Percentiles rank a stretch among this genome's conserved stretches.
phyloP scores from a whole-genome alignment of 768 basidiomycete genomes.

The Serendipita indica region DNA sequence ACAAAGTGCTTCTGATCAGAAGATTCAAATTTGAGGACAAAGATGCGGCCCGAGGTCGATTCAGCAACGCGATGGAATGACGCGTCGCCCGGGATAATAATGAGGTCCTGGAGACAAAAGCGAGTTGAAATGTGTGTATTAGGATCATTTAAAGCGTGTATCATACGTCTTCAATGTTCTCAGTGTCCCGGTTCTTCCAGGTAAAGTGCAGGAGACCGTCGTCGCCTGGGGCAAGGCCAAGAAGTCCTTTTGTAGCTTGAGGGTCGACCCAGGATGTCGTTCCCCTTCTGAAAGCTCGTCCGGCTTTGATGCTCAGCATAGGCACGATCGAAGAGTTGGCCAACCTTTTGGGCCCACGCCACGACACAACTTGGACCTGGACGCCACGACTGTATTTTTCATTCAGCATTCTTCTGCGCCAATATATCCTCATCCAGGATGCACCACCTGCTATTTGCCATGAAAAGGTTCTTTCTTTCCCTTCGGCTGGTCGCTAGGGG shows the following conservation, averaged over 20 bases:
- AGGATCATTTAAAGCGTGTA: constrained; percentile 4
- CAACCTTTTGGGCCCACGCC: not conserved
- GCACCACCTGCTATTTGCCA: too few species aligned
- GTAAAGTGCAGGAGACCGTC: constrained; percentile 65
- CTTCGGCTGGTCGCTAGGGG: too few species aligned
- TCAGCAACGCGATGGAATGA: constrained; percentile 61
- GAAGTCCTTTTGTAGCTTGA: constrained; percentile 53
- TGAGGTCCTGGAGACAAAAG: constrained; percentile 49
- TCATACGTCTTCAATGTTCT: constrained; percentile 44
- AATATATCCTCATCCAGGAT: too few species aligned
- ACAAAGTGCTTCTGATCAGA: constrained; percentile 86
- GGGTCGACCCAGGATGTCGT: constrained; percentile 56
- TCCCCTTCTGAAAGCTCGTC: constrained; percentile 55
- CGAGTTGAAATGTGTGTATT: too few species aligned
- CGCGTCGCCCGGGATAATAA: constrained; percentile 78
- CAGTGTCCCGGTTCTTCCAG: constrained; percentile 61
- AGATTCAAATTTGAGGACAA: constrained; percentile 82
- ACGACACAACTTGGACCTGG: too few species aligned
- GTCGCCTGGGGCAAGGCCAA: constrained; percentile 51
- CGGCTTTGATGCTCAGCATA: constrained; percentile 43
- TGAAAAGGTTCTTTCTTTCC: too few species aligned
- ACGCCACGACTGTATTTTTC: too few species aligned
- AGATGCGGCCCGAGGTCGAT: constrained; percentile 50
- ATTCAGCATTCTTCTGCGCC: too few species aligned
- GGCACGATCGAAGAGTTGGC: not conserved